Evolutionary conservation across 495 filamentous ascomycete genomes (phyloP), one percentile per base, ranked within the genome.

Genomic region (Platismatia glauca): DNA sequence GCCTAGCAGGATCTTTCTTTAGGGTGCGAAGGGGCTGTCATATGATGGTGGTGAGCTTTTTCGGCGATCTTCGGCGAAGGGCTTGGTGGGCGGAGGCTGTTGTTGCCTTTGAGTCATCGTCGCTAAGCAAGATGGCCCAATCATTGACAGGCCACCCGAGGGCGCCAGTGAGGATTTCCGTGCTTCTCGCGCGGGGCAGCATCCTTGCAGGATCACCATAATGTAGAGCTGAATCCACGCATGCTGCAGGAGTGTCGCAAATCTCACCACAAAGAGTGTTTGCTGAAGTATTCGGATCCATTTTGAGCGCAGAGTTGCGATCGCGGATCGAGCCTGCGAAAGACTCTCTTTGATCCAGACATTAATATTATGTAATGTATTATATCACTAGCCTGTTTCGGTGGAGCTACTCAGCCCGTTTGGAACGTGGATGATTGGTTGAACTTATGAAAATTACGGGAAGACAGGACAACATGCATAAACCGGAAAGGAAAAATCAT

Each of bases 41-140:
- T 61, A 43, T 61, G 59, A 46, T 46, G 44, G 7, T 50, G 35
- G 37, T 50, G 48, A 61, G 48, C 24, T 29, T 53, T 61, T 29
- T 31, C 48, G 48, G 48, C 48, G 24, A 6, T 52, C 31, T 27
- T 31, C 48, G 48, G 48, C 48, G 48, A 13, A 4, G 44, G 24
- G 44, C 44, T 48, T 48, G 44, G 22, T 27, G 55, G 29, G 53
- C 20, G 29, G 61, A 41, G 38, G 58, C 50, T 55, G 63, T 29
- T 60, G 50, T 33, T 55, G n/a, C 35, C 38, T 56, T 66, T 66
- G 64, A 66, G 64, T 66, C 64, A 66, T 66, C 60, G 60, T 33
- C 64, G 35, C 46, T 55, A 50, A 52, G 55, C 46, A 55, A 59
- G 15, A 35, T 59, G 60, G 62, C 34, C 64, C 64, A 66, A 66